Base-by-base conservation (phyloP, 169 alveolate species). In the Pseudocohnilembus persalinus region DNA sequence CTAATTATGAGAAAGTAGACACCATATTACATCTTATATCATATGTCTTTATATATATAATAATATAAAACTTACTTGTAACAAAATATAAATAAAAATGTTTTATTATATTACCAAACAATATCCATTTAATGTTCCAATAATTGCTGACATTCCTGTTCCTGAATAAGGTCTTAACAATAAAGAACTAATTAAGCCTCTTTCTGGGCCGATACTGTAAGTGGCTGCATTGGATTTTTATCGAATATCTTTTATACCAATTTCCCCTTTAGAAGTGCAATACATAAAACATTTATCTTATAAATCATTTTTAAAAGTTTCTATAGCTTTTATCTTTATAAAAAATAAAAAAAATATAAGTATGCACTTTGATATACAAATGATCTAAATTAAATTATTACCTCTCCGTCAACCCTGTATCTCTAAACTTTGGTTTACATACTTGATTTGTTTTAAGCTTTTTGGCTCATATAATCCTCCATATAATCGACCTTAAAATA, bases 71-170 rank as follows among this genome's bases (percentile, higher is more conserved):
- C 20, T 49, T 49, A 11, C 4, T 49, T 49, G 20, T 20, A 11
- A 20, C 4, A 49, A 49, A 49, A 11, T 49, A 49, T 49, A 20
- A 49, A 49, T 49, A 11, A 49, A 11, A 49, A 49, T 49, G n/a
- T n/a, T n/a, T n/a, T n/a, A n/a, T n/a, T n/a, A n/a, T n/a, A n/a
- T 49, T 49, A 79, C 63, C 27, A 79, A 31, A 30, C 74, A 49
- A 79, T 79, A 79, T 1, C 84, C 84, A 79, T 79, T 79, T 72
- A 79, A 63, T 1, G 84, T 79, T n/a, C 84, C 76, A 25, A 79
- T 79, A 20, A 1, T 73, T 26, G 73, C 84, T 16, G 84, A 34
- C 11, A 68, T 28, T 29, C 64, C 74, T 26, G 74, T 29, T 64
- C n/a, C 30, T 29, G 31, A 79, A 1, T 72, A 31, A 32, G 84